Evolutionary conservation across 768 basidiomycete species (phyloP).

Genomic region (Phylloporus arenicola): DNA sequence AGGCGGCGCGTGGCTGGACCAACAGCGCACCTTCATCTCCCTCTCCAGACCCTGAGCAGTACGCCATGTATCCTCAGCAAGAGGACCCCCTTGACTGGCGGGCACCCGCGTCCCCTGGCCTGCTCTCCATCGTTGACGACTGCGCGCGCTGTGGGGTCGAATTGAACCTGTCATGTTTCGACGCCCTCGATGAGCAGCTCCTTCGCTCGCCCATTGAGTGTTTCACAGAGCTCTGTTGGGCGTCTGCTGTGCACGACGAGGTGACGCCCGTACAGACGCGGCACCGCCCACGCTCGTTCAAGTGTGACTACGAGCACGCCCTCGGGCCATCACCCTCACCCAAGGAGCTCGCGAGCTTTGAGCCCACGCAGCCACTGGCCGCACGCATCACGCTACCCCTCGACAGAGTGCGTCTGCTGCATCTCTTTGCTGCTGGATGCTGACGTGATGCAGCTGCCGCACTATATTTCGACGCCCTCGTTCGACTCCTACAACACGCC

Average conservation of each 20-base stretch:
- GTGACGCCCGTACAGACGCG: conserved; percentile 1
- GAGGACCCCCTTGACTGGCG: conserved; percentile 2
- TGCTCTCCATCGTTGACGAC: conserved; percentile 17
- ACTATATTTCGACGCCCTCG: conserved; percentile 4
- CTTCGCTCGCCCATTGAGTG: conserved; percentile 34
- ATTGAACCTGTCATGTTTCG: conserved; percentile 34
- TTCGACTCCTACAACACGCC: conserved; percentile 8
- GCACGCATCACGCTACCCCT: conserved; percentile 17
- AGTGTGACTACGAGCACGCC: background rate
- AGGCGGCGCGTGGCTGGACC: conserved; percentile 20
- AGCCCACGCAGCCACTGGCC: conserved; percentile 10
- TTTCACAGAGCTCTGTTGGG: conserved; percentile 40
- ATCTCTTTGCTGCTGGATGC: no score
- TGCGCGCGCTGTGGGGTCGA: conserved; percentile 28
- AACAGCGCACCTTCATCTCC: conserved; percentile 17
- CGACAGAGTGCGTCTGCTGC: conserved; percentile 8
- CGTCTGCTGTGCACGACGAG: conserved; percentile 30
- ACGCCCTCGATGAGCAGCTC: conserved; percentile 37
- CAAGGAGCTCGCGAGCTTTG: conserved; percentile 8
- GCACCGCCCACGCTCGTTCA: conserved; percentile 15
- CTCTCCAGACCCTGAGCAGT: background rate
- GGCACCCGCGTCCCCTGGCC: background rate
- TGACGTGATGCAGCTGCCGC: conserved; percentile 7
- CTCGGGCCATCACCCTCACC: background rate
- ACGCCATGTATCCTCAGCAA: conserved; percentile 8